Conservation (phyloP, 164 flowering plant genomes). For the Annona squamosa region DNA sequence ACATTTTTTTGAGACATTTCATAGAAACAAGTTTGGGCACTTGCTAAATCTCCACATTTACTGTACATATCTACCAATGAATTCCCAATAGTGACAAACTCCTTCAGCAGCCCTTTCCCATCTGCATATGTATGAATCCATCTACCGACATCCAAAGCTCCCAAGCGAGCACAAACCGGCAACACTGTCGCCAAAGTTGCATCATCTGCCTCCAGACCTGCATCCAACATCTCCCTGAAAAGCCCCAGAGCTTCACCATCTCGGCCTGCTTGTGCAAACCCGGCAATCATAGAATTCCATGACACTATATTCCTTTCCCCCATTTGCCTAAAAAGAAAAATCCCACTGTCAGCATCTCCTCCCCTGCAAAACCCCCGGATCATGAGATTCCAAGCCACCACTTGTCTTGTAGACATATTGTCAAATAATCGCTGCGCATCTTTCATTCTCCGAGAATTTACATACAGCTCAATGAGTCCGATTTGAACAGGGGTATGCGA, state of each 20-base stretch:
- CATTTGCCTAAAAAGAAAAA: slow-evolving; percentile 51
- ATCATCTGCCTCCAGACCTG: slow-evolving; percentile 60
- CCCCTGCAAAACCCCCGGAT: slow-evolving; percentile 57
- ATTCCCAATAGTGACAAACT: slow-evolving; percentile 49
- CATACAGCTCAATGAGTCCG: slow-evolving; percentile 61
- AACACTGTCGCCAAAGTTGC: slow-evolving; percentile 56
- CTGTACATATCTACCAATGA: slow-evolving; percentile 59
- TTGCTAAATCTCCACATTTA: slow-evolving; percentile 55
- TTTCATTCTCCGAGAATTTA: slow-evolving; percentile 35
- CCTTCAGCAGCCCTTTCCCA: slow-evolving; percentile 29
- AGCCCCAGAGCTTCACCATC: slow-evolving; percentile 58
- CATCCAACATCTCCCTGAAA: slow-evolving; percentile 48
- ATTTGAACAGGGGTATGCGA: slow-evolving; percentile 32
- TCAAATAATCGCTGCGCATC: slow-evolving; percentile 66
- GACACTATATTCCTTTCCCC: slow-evolving; percentile 49
- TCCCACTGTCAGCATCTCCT: slow-evolving; percentile 55
- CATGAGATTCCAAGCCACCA: slow-evolving; percentile 71
- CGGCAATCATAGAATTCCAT: slow-evolving; percentile 73
- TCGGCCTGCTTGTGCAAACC: slow-evolving; percentile 43
- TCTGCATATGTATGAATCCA: slow-evolving; percentile 48
- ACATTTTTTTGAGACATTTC: slow-evolving; percentile 57
- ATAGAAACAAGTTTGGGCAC: slow-evolving; percentile 35
- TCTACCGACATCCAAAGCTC: slow-evolving; percentile 48
- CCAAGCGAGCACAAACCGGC: slow-evolving; percentile 68
- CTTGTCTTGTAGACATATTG: slow-evolving; percentile 50